Base-by-base conservation (phyloP, 805 yeast genomes). In the Spencermartinsiella europaea region DNA sequence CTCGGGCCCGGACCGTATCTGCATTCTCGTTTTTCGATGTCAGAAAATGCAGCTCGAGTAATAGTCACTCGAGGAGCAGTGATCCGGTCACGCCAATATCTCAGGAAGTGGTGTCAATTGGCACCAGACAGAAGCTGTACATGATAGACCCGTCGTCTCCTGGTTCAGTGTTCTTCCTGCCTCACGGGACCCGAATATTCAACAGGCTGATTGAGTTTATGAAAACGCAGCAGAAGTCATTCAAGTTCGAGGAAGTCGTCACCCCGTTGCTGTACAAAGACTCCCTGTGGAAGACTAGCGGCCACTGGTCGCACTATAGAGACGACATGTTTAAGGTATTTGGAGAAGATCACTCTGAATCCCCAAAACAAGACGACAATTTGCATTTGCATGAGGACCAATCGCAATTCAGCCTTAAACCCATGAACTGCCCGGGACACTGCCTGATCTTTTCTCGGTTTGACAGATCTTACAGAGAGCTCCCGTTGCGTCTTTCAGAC, bases 301-400 rank as follows among this genome's bases (percentile, higher is more conserved):
- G 98, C 0, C 99, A 93, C 67, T 91, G 97, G 97, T 85, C 82
- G 10, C 90, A 91, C 61, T 91, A 93, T 63, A 78, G 86, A 56
- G 91, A 86, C 34, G 98, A 91, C 64, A 91, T 91, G 99, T 91
- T 90, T 62, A 75, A 79, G 57, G 96, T 90, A 1, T 82, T 77
- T 47, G 85, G 90, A 1, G 73, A 49, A 7, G 59, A 52, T 14
- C 59, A 55, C 61, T 31, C 63, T 56, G 47, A 72, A 62, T 45
- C 66, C 31, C 40, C 58, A 15, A 20, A 17, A 12, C 37, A 34
- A 15, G 16, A 12, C 17, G 51, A 38, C 3, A 53, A 31, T 8
- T 52, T 37, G 4, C 60, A 57, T 16, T 58, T 62, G 4, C 66
- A 57, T 12, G 67, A 69, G 35, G 77, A 75, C 40, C 73, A 68